phyloP scores from a whole-genome alignment of 208 protist species.

The Wallacemonas sp. region DNA sequence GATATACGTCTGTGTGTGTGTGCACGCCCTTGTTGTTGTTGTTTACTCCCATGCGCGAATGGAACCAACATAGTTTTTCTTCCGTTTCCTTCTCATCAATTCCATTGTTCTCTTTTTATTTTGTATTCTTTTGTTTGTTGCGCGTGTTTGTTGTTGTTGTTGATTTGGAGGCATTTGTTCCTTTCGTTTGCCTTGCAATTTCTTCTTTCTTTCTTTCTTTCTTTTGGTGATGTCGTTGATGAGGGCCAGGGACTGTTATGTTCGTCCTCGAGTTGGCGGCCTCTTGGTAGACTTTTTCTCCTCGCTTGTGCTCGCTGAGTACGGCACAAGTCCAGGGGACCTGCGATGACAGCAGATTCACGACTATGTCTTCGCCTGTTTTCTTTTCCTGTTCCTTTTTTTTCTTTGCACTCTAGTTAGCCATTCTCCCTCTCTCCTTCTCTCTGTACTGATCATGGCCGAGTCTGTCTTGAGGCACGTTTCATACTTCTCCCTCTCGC shows the following conservation, averaged over 20 bases:
- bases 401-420: not conserved
- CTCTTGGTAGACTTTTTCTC: not conserved
- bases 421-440: not conserved
- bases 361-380: too few relatives aligned
- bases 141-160: conserved; percentile 5
- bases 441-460: too few relatives aligned
- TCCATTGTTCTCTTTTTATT: conserved; percentile 1
- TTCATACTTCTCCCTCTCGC: not conserved
- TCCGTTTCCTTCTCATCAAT: not conserved
- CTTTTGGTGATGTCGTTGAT: conserved; percentile 13
- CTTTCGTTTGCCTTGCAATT: too few relatives aligned
- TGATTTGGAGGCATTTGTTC: conserved; percentile 1
- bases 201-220: not conserved
- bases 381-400: conserved; percentile 21
- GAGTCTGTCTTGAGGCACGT: too few relatives aligned
- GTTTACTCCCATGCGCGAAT: not conserved
- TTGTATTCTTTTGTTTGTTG: conserved; percentile 13
- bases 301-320: too few relatives aligned
- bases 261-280: not conserved
- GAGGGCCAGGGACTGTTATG: not conserved
- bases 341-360: too few relatives aligned
- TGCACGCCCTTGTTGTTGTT: conserved; percentile 1
- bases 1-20: conserved; percentile 6
- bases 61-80: conserved; percentile 12
- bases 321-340: too few relatives aligned